These are phyloP conservation scores for Colletotrichum lentis DNA, from an alignment of 2,329 filamentous ascomycete genomes.

Conservation along the genomic window DNA sequence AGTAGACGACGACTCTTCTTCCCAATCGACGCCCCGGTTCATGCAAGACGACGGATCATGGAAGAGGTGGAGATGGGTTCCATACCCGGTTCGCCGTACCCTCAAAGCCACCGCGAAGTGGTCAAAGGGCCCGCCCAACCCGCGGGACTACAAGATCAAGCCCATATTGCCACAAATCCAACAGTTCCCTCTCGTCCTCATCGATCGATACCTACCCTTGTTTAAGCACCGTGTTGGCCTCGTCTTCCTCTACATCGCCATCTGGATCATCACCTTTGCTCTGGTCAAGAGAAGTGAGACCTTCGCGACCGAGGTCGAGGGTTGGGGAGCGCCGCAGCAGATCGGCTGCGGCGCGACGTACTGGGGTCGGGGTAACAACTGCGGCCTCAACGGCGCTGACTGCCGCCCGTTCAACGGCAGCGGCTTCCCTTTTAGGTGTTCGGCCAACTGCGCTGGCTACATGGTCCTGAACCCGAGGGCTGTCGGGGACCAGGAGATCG, in stretches of 20 bases:
- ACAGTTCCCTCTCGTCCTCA: conserved; percentile 68
- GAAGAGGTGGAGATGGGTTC: conserved; percentile 67
- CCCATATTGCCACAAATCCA: conserved; percentile 73
- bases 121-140: conserved; percentile 64
- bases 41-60: conserved; percentile 62
- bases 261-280: conserved; percentile 75
- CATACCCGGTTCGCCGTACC: conserved; percentile 61
- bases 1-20: conserved; percentile 51
- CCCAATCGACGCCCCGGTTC: conserved; percentile 65
- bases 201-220: conserved; percentile 70
- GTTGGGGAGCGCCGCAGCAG: conserved; percentile 70
- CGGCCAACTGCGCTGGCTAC: conserved; percentile 73
- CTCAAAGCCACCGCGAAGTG: conserved; percentile 56
- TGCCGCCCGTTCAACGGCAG: conserved; percentile 78
- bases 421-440: conserved; percentile 77
- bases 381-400: conserved; percentile 76
- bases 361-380: conserved; percentile 75
- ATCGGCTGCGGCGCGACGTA: conserved; percentile 75
- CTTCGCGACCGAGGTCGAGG: conserved; percentile 66
- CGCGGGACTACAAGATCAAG: conserved; percentile 60
- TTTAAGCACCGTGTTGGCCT: conserved; percentile 66
- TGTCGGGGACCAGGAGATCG: conserved; percentile 73
- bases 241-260: conserved; percentile 66
- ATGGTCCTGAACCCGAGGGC: conserved; percentile 76
- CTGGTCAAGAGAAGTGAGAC: conserved; percentile 73